These are phyloP conservation scores for Neonectria hederae DNA, from an alignment of 2,329 filamentous ascomycete species.

Conservation along the genomic window DNA sequence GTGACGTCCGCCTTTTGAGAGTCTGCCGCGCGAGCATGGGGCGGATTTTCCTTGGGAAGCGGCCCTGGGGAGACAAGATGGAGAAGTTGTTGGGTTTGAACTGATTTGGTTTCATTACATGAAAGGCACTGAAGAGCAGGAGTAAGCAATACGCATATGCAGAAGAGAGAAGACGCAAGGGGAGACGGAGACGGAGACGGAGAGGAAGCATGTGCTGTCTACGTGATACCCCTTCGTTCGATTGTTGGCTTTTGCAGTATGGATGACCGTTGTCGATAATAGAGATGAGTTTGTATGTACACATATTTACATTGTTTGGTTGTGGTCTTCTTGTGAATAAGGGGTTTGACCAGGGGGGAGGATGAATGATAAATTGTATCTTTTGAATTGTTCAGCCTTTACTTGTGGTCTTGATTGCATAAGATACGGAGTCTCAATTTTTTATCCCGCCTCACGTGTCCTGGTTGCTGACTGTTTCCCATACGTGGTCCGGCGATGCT, in stretches of 20 bases:
- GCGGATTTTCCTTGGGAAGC: no score
- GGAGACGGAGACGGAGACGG: slow-evolving; percentile 14
- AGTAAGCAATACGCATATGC: slow-evolving; percentile 22
- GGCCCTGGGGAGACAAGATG: background rate
- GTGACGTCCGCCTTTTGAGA: slow-evolving; percentile 11
- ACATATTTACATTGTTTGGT: slow-evolving; percentile 16
- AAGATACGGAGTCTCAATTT: no score
- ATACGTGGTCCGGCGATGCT: no score
- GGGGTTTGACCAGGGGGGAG: background rate
- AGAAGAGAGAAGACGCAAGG: slow-evolving; percentile 16
- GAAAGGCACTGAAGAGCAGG: slow-evolving; percentile 18
- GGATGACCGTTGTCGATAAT: slow-evolving; percentile 32
- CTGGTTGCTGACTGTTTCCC: no score
- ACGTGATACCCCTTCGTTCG: slow-evolving; percentile 45
- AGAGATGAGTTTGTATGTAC: slow-evolving; percentile 33
- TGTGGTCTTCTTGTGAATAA: background rate
- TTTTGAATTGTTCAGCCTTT: no score
- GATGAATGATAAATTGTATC: background rate
- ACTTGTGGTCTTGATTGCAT: no score
- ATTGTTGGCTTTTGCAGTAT: slow-evolving; percentile 30
- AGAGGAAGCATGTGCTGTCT: slow-evolving; percentile 36
- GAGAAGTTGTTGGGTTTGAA: background rate
- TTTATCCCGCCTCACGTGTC: no score
- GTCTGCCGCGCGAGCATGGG: background rate
- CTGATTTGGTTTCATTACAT: slow-evolving; percentile 1